A percentile compares a stretch with the other conserved stretches of the same genome.
phyloP scores from a whole-genome alignment of 1,284 basidiomycete genomes.

The Coniferiporia weirii region DNA sequence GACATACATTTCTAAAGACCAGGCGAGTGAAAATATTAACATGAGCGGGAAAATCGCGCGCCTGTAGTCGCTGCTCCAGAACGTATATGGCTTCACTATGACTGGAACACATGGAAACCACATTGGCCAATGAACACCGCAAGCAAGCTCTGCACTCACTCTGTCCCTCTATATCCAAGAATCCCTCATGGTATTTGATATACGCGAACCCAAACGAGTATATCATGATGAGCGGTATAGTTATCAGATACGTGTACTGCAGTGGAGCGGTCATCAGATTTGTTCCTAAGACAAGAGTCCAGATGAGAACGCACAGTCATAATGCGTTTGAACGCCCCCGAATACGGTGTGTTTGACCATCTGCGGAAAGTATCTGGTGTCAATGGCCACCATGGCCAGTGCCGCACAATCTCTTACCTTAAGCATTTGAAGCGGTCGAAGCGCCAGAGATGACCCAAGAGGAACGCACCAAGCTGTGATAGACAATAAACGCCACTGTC shows the following conservation, averaged over 20 bases:
- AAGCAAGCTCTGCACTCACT: constrained; percentile 36
- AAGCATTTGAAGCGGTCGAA: constrained; percentile 73
- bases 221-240: constrained; percentile 53
- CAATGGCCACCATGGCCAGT: neutral
- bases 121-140: neutral
- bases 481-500: neutral
- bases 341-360: constrained; percentile 59
- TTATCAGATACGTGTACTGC: constrained; percentile 68
- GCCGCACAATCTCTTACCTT: constrained; percentile 32
- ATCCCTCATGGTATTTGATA: constrained; percentile 71
- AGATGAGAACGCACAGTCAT: constrained; percentile 59
- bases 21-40: constrained; percentile 55
- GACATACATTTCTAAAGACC: constrained; percentile 69
- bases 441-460: constrained; percentile 69
- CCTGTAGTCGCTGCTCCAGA: constrained; percentile 47
- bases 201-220: constrained; percentile 57
- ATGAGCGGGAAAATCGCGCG: constrained; percentile 56
- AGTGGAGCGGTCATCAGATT: neutral
- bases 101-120: constrained; percentile 34
- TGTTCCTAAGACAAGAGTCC: neutral
- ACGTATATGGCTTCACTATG: constrained; percentile 52
- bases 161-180: constrained; percentile 36
- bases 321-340: constrained; percentile 70
- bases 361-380: constrained; percentile 30
- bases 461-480: constrained; percentile 52